A percentile compares a stretch with the other conserved stretches of the same genome.
These are phyloP conservation scores for Combretum micranthum DNA, from an alignment of 345 rosid genomes.

Conservation along the genomic window DNA sequence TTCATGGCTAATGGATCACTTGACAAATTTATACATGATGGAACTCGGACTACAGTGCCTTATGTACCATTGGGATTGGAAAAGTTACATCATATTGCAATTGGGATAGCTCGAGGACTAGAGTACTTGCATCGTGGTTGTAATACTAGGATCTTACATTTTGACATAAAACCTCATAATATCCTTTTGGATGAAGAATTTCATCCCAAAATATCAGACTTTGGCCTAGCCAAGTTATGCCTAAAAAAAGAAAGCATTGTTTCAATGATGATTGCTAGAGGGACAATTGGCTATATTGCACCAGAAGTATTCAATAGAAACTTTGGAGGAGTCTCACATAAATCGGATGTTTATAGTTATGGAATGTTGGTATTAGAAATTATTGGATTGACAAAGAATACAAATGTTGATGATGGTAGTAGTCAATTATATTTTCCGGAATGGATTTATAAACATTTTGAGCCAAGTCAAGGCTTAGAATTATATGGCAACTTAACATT, in stretches of 20 bases:
- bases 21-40: conserved; percentile 6
- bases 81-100: conserved; percentile 13
- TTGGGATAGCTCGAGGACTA: conserved; percentile 34
- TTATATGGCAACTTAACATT: background rate
- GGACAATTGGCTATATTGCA: conserved; percentile 36
- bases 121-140: conserved; percentile 41
- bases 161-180: conserved; percentile 39
- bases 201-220: conserved; percentile 33
- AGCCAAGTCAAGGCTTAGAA: background rate
- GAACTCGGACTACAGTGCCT: background rate
- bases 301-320: conserved; percentile 25
- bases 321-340: conserved; percentile 21
- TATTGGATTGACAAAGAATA: background rate
- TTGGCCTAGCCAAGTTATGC: conserved; percentile 37
- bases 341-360: conserved; percentile 8
- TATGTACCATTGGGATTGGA: conserved; percentile 1
- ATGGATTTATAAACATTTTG: conserved; percentile 21
- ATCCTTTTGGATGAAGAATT: conserved; percentile 27
- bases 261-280: conserved; percentile 26
- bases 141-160: conserved; percentile 32
- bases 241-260: conserved; percentile 21
- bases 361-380: conserved; percentile 18
- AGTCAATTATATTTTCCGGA: conserved; percentile 33
- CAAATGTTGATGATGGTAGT: background rate
- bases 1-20: conserved; percentile 16